Evolutionary conservation across 2,329 filamentous ascomycete species (phyloP).

Genomic region (Aspergillus sp.): DNA sequence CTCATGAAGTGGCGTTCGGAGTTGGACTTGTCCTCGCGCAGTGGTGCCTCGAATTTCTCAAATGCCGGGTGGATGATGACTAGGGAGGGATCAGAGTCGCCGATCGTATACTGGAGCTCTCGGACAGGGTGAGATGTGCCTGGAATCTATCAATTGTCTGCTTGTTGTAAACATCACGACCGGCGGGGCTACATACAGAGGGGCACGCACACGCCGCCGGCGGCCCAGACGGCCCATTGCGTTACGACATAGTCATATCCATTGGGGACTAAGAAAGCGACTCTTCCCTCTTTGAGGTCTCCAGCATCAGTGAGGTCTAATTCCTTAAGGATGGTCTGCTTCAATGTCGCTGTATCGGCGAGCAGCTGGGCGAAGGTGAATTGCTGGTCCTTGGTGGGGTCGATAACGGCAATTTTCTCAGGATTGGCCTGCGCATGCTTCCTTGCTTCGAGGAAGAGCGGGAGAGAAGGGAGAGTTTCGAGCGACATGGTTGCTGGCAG

Average conservation of each 20-base stretch:
- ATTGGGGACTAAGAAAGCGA: constrained; percentile 41
- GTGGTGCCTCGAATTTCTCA: constrained; percentile 30
- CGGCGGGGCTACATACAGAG: constrained; percentile 34
- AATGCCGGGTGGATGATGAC: constrained; percentile 43
- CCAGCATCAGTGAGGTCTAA: constrained; percentile 23
- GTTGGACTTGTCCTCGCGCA: constrained; percentile 30
- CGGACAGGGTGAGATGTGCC: constrained; percentile 44
- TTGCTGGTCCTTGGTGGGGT: constrained; percentile 36
- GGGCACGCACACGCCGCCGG: constrained; percentile 45
- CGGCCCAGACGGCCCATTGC: constrained; percentile 47
- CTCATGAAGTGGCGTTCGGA: constrained; percentile 29
- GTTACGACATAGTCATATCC: constrained; percentile 45
- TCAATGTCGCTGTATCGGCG: constrained; percentile 37
- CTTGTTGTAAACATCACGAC: background rate
- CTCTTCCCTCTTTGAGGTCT: constrained; percentile 39
- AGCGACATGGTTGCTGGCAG: constrained; percentile 1
- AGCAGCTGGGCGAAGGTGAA: constrained; percentile 45
- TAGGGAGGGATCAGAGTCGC: constrained; percentile 43
- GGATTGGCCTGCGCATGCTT: constrained; percentile 33
- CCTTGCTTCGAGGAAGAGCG: constrained; percentile 40
- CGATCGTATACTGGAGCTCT: constrained; percentile 43
- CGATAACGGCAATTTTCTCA: constrained; percentile 40
- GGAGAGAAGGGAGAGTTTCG: constrained; percentile 38
- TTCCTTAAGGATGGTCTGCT: constrained; percentile 35
- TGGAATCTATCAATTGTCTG: background rate